These are phyloP conservation scores for Gillenia trifoliata DNA, from an alignment of 306 rosid genomes.

Conservation along the genomic window DNA sequence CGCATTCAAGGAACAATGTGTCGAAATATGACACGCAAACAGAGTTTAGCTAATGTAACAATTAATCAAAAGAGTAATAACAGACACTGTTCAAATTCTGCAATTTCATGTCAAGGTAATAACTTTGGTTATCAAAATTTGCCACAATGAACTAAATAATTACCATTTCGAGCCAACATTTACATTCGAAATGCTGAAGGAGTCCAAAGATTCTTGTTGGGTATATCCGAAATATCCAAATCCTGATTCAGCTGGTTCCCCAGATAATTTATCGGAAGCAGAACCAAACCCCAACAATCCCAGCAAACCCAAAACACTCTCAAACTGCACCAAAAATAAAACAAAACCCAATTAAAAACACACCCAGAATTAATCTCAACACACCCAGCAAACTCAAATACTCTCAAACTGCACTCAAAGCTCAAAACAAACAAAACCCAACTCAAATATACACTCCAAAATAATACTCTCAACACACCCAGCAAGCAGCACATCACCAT, in stretches of 20 bases:
- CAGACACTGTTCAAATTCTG: neutral
- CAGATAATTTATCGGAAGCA: slow-evolving; percentile 66
- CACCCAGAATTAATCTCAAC: too few species aligned
- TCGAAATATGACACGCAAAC: neutral
- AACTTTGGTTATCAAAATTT: neutral
- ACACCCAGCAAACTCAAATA: slow-evolving; percentile 47
- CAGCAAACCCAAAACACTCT: slow-evolving; percentile 59
- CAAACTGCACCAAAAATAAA: slow-evolving; percentile 40
- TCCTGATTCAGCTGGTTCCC: slow-evolving; percentile 62
- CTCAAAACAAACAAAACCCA: neutral
- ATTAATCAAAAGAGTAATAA: neutral
- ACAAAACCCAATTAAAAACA: neutral
- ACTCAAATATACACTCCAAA: neutral
- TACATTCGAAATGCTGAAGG: slow-evolving; percentile 79
- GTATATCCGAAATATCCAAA: slow-evolving; percentile 44
- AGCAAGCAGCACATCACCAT: neutral
- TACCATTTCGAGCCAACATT: slow-evolving; percentile 74
- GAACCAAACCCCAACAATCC: slow-evolving; percentile 55
- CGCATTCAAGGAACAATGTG: neutral
- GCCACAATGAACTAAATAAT: slow-evolving; percentile 7
- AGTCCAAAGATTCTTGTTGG: slow-evolving; percentile 65
- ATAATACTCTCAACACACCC: neutral
- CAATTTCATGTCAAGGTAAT: neutral
- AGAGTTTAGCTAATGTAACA: neutral
- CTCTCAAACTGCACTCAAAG: slow-evolving; percentile 46